phyloP scores from a whole-genome alignment of 441 rosid species.

The Pelargonium citronellum region DNA sequence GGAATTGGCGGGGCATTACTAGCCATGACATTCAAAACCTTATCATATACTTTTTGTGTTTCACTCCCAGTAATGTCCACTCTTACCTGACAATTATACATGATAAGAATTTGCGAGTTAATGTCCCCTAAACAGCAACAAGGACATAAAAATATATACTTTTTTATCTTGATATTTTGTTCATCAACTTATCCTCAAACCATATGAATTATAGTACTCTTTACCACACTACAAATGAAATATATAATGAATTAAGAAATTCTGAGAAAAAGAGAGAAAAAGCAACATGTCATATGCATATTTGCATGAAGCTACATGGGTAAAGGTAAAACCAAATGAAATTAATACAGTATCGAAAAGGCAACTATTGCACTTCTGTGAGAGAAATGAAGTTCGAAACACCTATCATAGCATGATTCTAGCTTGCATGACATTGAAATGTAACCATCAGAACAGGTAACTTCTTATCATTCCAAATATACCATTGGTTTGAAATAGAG shows the following conservation, averaged over 20 bases:
- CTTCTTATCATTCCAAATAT: neutral
- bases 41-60: constrained; percentile 41
- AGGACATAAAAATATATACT: neutral
- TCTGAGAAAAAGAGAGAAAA: neutral
- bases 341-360: too few relatives aligned
- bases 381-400: neutral
- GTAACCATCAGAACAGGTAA: too few relatives aligned
- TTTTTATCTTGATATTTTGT: neutral
- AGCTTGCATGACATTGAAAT: neutral
- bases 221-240: neutral
- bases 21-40: constrained; percentile 42
- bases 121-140: neutral
- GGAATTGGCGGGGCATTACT: constrained; percentile 54
- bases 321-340: too few relatives aligned
- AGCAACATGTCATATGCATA: neutral
- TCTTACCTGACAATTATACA: constrained; percentile 37
- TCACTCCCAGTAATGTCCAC: constrained; percentile 50
- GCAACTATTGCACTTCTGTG: neutral
- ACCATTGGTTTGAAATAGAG: constrained; percentile 3
- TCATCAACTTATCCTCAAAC: too few relatives aligned
- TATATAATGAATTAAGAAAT: neutral
- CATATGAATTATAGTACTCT: too few relatives aligned
- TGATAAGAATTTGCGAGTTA: constrained; percentile 1
- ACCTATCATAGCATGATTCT: neutral
- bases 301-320: neutral